A percentile compares a stretch with the other conserved stretches of the same genome.
Evolutionary conservation across 495 filamentous ascomycete genomes (phyloP).

Genomic region (Aspergillus ostianus): DNA sequence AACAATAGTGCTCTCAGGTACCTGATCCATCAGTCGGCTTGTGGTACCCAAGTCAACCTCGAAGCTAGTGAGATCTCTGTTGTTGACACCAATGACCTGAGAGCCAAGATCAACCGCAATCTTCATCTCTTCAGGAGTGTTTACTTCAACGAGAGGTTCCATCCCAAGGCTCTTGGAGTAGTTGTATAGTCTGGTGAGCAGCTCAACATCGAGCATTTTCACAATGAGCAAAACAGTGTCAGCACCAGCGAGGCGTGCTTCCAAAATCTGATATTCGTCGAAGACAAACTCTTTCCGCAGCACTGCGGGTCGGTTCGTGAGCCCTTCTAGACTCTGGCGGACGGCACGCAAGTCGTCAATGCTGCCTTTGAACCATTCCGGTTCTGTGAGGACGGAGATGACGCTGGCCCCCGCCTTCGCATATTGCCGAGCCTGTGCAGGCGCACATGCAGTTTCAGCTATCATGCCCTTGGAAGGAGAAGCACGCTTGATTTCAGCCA

Average conservation of each 20-base stretch:
- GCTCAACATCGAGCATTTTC: slow-evolving; percentile 84
- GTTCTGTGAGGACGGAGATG: slow-evolving; percentile 96
- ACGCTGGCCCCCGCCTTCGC: slow-evolving; percentile 92
- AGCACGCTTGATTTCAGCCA: slow-evolving; percentile 96
- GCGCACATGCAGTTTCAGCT: slow-evolving; percentile 79
- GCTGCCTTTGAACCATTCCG: slow-evolving; percentile 97
- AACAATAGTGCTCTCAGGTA: slow-evolving; percentile 81
- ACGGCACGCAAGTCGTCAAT: slow-evolving; percentile 91
- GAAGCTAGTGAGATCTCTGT: slow-evolving; percentile 91
- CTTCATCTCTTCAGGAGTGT: slow-evolving; percentile 89
- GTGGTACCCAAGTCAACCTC: slow-evolving; percentile 96
- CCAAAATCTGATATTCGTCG: slow-evolving; percentile 96
- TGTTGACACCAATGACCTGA: slow-evolving; percentile 98
- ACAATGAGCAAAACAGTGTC: slow-evolving; percentile 96
- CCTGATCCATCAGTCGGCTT: slow-evolving; percentile 80
- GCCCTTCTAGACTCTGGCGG: slow-evolving; percentile 79
- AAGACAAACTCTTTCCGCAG: slow-evolving; percentile 97
- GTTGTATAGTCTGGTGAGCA: slow-evolving; percentile 76
- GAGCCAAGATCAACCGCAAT: slow-evolving; percentile 81
- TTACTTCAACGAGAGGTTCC: slow-evolving; percentile 97
- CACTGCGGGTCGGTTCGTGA: slow-evolving; percentile 88
- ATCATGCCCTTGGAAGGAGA: slow-evolving; percentile 97
- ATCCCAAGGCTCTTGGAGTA: slow-evolving; percentile 91
- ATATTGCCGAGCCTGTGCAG: slow-evolving; percentile 86
- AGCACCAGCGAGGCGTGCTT: slow-evolving; percentile 88